phyloP scores from a whole-genome alignment of 2,329 filamentous ascomycete genomes.

The Xenosphaeropsis pyriputrescens region DNA sequence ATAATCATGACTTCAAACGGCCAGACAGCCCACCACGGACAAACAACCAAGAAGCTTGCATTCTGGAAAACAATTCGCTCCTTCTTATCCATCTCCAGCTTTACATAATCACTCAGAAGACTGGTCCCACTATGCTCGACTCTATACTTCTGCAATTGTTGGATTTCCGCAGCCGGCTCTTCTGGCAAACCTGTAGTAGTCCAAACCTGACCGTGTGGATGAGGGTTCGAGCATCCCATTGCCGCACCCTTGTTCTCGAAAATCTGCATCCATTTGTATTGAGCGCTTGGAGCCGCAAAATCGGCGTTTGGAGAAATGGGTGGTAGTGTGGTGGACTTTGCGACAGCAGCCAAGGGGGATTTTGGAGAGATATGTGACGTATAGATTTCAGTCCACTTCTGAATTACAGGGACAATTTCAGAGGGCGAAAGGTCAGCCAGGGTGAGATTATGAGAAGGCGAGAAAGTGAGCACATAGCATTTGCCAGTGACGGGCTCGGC shows the following conservation, averaged over 20 bases:
- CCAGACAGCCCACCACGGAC: conserved; percentile 97
- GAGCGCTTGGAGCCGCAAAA: conserved; percentile 44
- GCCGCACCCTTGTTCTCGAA: conserved; percentile 97
- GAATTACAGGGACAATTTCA: conserved; percentile 70
- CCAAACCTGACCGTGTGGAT: conserved; percentile 96
- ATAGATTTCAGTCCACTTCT: conserved; percentile 89
- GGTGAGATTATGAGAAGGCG: conserved; percentile 77
- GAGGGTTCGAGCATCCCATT: conserved; percentile 98
- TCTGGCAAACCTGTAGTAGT: conserved; percentile 83
- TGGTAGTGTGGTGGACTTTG: conserved; percentile 25
- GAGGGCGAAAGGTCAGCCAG: conserved; percentile 71
- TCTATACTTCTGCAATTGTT: conserved; percentile 66
- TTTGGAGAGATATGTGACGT: conserved; percentile 64
- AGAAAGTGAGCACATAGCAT: conserved; percentile 96
- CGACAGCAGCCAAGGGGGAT: conserved; percentile 36
- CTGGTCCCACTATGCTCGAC: conserved; percentile 57
- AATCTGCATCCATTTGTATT: conserved; percentile 96
- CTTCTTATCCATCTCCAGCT: conserved; percentile 64
- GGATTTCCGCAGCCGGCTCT: conserved; percentile 69
- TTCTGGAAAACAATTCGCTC: conserved; percentile 88
- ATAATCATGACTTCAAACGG: conserved; percentile 91
- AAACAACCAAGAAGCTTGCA: conserved; percentile 68
- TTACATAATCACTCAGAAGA: conserved; percentile 75
- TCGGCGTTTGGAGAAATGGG: conserved; percentile 23
- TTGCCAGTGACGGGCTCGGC: conserved; percentile 83